Evolutionary conservation across 495 filamentous ascomycete species (phyloP), one percentile per base, ranked within the genome.

Genomic region (Neurospora sp.): DNA sequence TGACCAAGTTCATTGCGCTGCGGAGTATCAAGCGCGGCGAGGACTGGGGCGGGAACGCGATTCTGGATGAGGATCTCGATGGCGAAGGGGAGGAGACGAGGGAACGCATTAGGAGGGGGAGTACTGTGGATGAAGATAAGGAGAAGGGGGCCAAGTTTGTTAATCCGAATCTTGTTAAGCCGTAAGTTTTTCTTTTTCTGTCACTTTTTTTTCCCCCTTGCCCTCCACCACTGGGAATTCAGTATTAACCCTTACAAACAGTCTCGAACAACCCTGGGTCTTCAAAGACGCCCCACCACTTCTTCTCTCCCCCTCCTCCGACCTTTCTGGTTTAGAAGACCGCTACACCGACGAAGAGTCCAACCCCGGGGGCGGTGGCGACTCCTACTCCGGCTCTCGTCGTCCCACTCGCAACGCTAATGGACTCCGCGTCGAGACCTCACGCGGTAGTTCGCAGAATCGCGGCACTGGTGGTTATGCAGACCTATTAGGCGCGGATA

Each of bases 1-100:
- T 98, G 70, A 97, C 92, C 82, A 91, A 90, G 73, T 98, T 94
- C 79, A 98, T 98, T 78, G 93, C 96, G 39, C 83, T 99, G 40
- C 87, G 92, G 75, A 96, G 93, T 76, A 93, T 98, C 71, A 86
- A 89, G 74, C 84, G 88, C 5, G 87, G 89, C 3, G 83, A 86
- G 68, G 83, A 83, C 53, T 77, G 78, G 40, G 78, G 78, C 3
- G 83, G 77, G 9, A 75, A 79, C 37, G 78, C 80, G 3, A 78
- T 82, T 39, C 73, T 82, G 20, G 82, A 83, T 53, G 83, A 81
- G 3, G 79, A 82, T 59, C 76, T 81, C 31, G 83, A 80, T 4
- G 81, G 81, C 6, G 40, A n/a, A 27, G 75, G 42, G 45, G 78
- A 31, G 75, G 79, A 44, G 76, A 71, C 81, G 73, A 76, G 79